Evolutionary conservation across 2,329 filamentous ascomycete genomes (phyloP).

Genomic region (Zalaria obscura): DNA sequence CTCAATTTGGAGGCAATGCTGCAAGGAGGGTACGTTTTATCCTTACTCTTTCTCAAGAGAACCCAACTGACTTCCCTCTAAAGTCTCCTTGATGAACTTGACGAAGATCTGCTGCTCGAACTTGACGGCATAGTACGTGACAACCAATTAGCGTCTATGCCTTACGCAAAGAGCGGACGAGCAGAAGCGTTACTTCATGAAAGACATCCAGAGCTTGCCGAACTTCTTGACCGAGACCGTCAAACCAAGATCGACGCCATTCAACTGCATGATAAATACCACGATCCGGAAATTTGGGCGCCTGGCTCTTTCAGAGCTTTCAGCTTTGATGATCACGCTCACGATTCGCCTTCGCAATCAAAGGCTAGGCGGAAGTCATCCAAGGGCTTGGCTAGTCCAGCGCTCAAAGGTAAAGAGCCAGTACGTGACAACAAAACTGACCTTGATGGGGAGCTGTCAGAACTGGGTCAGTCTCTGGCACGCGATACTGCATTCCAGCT

Average conservation of each 20-base stretch:
- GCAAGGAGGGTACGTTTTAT: slow-evolving; percentile 54
- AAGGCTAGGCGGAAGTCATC: slow-evolving; percentile 27
- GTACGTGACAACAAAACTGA: slow-evolving; percentile 1
- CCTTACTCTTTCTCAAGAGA: not conserved
- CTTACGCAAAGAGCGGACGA: slow-evolving; percentile 62
- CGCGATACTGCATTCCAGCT: not conserved
- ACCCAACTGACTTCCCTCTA: slow-evolving; percentile 6
- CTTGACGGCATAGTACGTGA: slow-evolving; percentile 67
- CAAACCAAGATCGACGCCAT: slow-evolving; percentile 64
- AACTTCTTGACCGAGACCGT: slow-evolving; percentile 53
- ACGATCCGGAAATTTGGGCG: slow-evolving; percentile 51
- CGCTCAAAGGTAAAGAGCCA: slow-evolving; percentile 46
- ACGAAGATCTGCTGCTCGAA: slow-evolving; percentile 67
- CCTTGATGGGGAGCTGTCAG: slow-evolving; percentile 1
- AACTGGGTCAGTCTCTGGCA: not conserved
- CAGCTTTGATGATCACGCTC: slow-evolving; percentile 47
- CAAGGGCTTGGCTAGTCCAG: slow-evolving; percentile 36
- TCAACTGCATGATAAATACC: slow-evolving; percentile 47
- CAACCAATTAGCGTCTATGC: slow-evolving; percentile 67
- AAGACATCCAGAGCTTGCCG: slow-evolving; percentile 46
- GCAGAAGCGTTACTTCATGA: slow-evolving; percentile 54
- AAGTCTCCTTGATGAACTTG: slow-evolving; percentile 66
- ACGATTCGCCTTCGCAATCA: slow-evolving; percentile 30
- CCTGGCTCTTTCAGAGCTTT: slow-evolving; percentile 48
- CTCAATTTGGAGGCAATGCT: slow-evolving; percentile 84